phyloP scores from a whole-genome alignment of 2,329 filamentous ascomycete species.

The Xylariaceae sp. region DNA sequence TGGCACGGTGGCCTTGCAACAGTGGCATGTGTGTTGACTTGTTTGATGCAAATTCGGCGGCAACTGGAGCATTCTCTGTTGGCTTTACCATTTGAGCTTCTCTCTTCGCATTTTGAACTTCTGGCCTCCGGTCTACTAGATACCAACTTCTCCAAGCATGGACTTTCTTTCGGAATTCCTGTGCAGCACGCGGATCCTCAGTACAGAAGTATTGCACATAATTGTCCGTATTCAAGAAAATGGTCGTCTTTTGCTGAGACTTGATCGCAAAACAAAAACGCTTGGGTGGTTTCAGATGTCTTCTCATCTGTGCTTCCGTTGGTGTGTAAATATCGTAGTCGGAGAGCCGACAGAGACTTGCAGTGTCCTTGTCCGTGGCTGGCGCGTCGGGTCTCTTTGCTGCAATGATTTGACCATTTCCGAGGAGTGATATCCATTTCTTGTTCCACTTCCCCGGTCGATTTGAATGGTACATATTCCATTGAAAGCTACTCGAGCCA shows the following conservation, averaged over 20 bases:
- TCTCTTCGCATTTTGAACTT: slow-evolving; percentile 31
- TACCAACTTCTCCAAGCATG: slow-evolving; percentile 93
- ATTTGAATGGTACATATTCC: slow-evolving; percentile 77
- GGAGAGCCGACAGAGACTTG: slow-evolving; percentile 76
- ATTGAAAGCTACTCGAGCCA: slow-evolving; percentile 63
- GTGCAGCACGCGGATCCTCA: slow-evolving; percentile 65
- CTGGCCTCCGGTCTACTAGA: slow-evolving; percentile 64
- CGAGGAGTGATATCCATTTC: slow-evolving; percentile 70
- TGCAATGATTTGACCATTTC: slow-evolving; percentile 68
- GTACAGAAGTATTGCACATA: slow-evolving; percentile 92
- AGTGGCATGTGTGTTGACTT: slow-evolving; percentile 33
- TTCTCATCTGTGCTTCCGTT: slow-evolving; percentile 63
- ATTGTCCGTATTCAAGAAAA: slow-evolving; percentile 79
- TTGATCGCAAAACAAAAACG: slow-evolving; percentile 85
- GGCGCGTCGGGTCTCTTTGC: slow-evolving; percentile 68
- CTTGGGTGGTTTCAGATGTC: slow-evolving; percentile 78
- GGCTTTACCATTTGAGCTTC: slow-evolving; percentile 28
- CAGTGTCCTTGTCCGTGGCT: slow-evolving; percentile 61
- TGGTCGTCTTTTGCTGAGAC: slow-evolving; percentile 81
- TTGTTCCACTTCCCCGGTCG: slow-evolving; percentile 86
- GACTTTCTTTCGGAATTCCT: slow-evolving; percentile 67
- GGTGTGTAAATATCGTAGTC: slow-evolving; percentile 91
- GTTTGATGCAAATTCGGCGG: slow-evolving; percentile 27
- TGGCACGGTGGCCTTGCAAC: slow-evolving; percentile 35
- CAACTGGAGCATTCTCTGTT: slow-evolving; percentile 27